A percentile compares a stretch with the other conserved stretches of the same genome.
These are phyloP conservation scores for Sarocladium strictum DNA, from an alignment of 2,329 filamentous ascomycete genomes.

Conservation along the genomic window DNA sequence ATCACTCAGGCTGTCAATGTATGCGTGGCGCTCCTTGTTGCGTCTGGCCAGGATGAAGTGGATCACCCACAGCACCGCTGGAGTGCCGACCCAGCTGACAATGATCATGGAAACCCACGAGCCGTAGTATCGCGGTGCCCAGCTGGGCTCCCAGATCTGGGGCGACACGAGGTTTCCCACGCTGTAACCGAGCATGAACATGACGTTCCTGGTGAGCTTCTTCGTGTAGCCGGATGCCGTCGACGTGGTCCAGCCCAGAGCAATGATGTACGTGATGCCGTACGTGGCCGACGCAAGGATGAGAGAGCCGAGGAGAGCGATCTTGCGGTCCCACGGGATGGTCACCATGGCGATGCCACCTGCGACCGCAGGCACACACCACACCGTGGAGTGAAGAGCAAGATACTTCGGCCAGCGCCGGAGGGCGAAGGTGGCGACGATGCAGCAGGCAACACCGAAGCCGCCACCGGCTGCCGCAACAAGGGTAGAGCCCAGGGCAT, in stretches of 20 bases:
- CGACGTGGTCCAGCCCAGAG: conserved; percentile 30
- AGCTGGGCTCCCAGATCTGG: conserved; percentile 21
- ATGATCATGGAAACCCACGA: conserved; percentile 20
- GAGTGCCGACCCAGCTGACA: conserved; percentile 27
- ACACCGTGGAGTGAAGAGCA: conserved; percentile 23
- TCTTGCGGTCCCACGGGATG: conserved; percentile 18
- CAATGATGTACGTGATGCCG: conserved; percentile 21
- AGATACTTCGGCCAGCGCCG: conserved; percentile 23
- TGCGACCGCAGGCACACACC: conserved; percentile 20
- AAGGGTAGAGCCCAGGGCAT: conserved; percentile 27
- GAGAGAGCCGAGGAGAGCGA: conserved; percentile 12
- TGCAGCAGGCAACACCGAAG: conserved; percentile 25
- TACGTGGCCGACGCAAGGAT: conserved; percentile 29
- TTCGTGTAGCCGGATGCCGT: conserved; percentile 33
- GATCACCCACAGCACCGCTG: background rate
- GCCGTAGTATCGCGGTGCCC: conserved; percentile 21
- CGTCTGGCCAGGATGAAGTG: background rate
- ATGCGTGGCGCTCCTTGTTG: background rate
- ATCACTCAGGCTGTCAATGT: background rate
- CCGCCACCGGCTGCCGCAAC: conserved; percentile 30
- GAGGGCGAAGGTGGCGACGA: conserved; percentile 25
- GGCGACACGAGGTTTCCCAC: conserved; percentile 24
- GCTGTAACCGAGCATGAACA: conserved; percentile 30
- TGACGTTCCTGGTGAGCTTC: conserved; percentile 26
- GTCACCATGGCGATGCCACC: conserved; percentile 24